Evolutionary conservation across 1,139 yeast species (phyloP), one percentile per base, ranked within the genome.

Genomic region (Diutina mesorugosa): DNA sequence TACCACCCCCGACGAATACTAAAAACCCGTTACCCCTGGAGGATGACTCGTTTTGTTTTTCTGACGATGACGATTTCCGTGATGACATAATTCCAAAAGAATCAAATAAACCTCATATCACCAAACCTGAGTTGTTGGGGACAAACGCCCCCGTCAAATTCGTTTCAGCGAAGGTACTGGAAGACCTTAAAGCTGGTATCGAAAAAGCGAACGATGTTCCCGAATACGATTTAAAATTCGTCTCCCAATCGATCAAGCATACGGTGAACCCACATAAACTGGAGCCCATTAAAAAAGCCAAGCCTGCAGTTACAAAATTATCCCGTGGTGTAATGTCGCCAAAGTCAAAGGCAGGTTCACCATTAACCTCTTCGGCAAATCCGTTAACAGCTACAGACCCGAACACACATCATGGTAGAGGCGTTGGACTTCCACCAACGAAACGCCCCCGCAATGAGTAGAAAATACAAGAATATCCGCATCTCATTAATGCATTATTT

Each of bases 91-190:
- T 18, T 3, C 51, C 35, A 10, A 18, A 28, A 47, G 35, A 28
- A 16, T 10, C 21, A 30, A 30, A 10, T 9, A 29, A 5, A 28
- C 18, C 45, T 5, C 18, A 16, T 10, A 18, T 6, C 14, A 30
- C 48, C n/a, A 18, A 8, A 4, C 26, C 9, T n/a, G 30, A 8
- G 4, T 8, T 30, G 7, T 6, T 12, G 7, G 48, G 10, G 10
- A 26, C 30, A 2, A 28, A 26, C 14, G 51, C 8, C 21, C 53
- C 41, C 1, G 53, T 50, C 21, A 50, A 29, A 38, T 50, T 50
- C 32, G 53, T 50, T n/a, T 32, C 53, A 8, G 53, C 53, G 3
- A 50, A 30, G 18, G 53, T 38, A 16, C 53, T 50, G 53, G 53
- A 50, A 16, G n/a, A n/a, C 7, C 28, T 32, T 4, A 45, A 45